Evolutionary conservation across 1,284 basidiomycete genomes (phyloP).

Genomic region (Ganoderma leucocontextum): DNA sequence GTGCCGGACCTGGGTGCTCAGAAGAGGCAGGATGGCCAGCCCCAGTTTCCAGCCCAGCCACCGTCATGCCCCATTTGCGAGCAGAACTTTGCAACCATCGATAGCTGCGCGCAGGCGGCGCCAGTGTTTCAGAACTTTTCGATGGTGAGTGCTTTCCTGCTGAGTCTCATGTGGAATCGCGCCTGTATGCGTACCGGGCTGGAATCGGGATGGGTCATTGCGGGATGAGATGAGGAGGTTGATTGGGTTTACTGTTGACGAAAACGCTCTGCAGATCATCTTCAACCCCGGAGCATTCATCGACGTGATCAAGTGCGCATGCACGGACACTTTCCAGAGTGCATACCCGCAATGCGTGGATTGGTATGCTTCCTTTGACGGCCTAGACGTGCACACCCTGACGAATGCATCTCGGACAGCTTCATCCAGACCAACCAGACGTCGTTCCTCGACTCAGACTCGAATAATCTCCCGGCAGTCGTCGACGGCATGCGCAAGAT

Average conservation of each 20-base stretch:
- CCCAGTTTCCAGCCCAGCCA: constrained; percentile 58
- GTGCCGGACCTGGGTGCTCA: constrained; percentile 2
- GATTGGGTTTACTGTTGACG: neutral
- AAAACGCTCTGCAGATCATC: constrained; percentile 52
- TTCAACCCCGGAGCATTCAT: constrained; percentile 71
- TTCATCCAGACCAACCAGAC: constrained; percentile 68
- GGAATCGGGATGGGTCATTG: too few relatives aligned
- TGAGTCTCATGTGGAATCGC: too few relatives aligned
- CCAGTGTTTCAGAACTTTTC: constrained; percentile 67
- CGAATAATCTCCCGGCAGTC: constrained; percentile 54
- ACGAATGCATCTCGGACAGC: constrained; percentile 40
- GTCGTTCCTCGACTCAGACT: constrained; percentile 52
- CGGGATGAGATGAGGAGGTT: neutral
- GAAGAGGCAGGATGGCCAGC: constrained; percentile 37
- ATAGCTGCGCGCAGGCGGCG: constrained; percentile 62
- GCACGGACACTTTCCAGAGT: constrained; percentile 71
- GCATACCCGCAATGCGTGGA: constrained; percentile 75
- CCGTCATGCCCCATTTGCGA: constrained; percentile 64
- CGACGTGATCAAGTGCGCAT: constrained; percentile 72
- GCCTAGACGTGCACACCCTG: neutral
- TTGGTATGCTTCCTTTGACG: constrained; percentile 52
- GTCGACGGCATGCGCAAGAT: constrained; percentile 59
- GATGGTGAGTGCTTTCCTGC: constrained; percentile 47
- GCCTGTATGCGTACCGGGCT: neutral
- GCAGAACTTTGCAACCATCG: constrained; percentile 59